These are phyloP conservation scores for Lecanicillium sp. DNA, from an alignment of 2,329 filamentous ascomycete species.

Conservation along the genomic window DNA sequence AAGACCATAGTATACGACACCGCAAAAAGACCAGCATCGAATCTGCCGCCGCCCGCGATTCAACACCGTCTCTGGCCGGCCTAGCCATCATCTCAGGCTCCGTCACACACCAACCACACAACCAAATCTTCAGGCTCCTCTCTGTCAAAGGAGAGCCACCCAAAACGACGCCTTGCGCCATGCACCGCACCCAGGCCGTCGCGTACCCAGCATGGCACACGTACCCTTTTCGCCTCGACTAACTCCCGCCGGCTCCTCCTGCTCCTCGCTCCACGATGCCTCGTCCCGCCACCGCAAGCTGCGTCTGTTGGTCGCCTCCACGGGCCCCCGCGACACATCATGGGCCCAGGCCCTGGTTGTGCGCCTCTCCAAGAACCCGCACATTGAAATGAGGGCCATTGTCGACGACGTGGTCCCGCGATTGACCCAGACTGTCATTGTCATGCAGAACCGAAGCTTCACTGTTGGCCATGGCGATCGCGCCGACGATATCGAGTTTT, in stretches of 20 bases:
- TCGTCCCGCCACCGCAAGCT: conserved; percentile 35
- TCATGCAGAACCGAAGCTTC: conserved; percentile 45
- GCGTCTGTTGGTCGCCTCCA: conserved; percentile 56
- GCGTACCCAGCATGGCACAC: conserved; percentile 22
- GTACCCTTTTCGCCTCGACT: conserved; percentile 19
- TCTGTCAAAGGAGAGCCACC: too few species aligned
- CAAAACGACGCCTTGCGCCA: too few species aligned
- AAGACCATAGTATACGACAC: too few species aligned
- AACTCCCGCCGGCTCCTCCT: conserved; percentile 22
- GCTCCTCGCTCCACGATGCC: conserved; percentile 28
- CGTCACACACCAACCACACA: too few species aligned
- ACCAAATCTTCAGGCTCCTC: too few species aligned
- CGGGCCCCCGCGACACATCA: conserved; percentile 55
- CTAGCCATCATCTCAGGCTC: too few species aligned
- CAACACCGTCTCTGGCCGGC: too few species aligned
- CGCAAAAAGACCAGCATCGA: too few species aligned
- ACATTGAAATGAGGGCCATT: conserved; percentile 53
- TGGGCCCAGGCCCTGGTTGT: conserved; percentile 59
- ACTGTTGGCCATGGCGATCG: conserved; percentile 21
- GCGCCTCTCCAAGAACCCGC: conserved; percentile 55
- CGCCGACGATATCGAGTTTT: conserved; percentile 43
- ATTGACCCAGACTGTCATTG: conserved; percentile 53
- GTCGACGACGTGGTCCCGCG: conserved; percentile 57
- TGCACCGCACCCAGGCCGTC: too few species aligned
- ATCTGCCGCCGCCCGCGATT: too few species aligned